These are phyloP conservation scores for Xerocomellus chrysenteron DNA, from an alignment of 768 basidiomycete species.

Conservation along the genomic window DNA sequence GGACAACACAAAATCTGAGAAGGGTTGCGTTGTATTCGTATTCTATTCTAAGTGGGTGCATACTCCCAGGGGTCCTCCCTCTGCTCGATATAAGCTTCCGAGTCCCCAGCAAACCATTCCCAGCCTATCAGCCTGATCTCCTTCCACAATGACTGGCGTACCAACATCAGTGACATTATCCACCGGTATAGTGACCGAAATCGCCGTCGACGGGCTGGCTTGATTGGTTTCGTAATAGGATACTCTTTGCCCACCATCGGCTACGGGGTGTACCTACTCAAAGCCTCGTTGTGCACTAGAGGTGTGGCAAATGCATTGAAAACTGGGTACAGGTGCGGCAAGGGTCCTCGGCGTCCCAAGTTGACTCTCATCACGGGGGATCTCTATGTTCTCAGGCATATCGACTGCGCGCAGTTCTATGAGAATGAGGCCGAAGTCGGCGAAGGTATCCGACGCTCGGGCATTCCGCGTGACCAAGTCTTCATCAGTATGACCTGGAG, in stretches of 20 bases:
- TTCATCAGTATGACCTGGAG: conserved; percentile 27
- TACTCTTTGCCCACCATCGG: conserved; percentile 27
- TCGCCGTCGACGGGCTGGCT: not conserved
- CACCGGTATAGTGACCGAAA: conserved; percentile 5
- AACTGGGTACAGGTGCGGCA: conserved; percentile 26
- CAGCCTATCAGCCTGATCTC: not conserved
- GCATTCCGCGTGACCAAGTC: conserved; percentile 27
- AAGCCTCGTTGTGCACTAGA: not conserved
- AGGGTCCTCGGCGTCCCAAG: not conserved
- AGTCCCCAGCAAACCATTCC: not conserved
- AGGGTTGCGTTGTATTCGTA: no score
- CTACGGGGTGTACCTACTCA: conserved; percentile 24
- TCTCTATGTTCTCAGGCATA: conserved; percentile 16
- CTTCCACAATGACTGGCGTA: conserved; percentile 9
- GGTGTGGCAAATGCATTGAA: conserved; percentile 23
- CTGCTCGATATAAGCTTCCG: conserved; percentile 1
- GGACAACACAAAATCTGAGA: no score
- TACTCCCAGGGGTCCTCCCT: conserved; percentile 1
- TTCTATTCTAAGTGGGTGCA: no score
- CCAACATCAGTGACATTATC: conserved; percentile 5
- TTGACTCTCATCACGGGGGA: not conserved
- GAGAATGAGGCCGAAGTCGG: conserved; percentile 29
- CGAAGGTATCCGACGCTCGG: conserved; percentile 21
- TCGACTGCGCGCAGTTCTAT: conserved; percentile 27
- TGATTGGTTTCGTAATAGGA: conserved; percentile 10